Conservation (phyloP, 169 alveolate species). For the Cystoisospora suis region DNA sequence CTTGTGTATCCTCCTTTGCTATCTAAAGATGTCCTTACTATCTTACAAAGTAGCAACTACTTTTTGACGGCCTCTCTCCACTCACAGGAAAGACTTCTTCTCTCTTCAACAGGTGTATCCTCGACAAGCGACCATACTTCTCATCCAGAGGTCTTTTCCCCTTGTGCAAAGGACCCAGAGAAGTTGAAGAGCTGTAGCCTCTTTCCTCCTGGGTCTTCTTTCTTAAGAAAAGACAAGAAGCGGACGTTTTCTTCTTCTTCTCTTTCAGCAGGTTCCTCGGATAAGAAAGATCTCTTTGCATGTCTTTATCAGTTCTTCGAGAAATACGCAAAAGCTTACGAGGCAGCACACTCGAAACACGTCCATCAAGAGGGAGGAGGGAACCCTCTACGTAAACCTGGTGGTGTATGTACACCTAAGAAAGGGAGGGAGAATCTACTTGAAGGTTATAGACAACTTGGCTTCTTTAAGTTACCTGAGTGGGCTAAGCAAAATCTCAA, state of each 20-base stretch:
- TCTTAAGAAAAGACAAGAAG: no score
- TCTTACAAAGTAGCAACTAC: not conserved
- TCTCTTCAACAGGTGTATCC: no score
- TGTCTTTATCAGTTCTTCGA: not conserved
- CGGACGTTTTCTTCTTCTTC: not conserved
- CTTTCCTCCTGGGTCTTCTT: no score
- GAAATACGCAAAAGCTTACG: not conserved
- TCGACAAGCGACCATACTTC: no score
- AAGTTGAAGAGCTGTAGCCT: not conserved
- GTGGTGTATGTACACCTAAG: not conserved
- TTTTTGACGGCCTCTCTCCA: not conserved
- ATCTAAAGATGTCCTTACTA: not conserved
- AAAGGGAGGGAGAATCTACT: not conserved
- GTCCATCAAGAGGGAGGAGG: not conserved
- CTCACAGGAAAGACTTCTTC: no score
- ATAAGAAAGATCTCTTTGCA: not conserved
- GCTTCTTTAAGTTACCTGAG: no score
- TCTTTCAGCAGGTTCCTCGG: not conserved
- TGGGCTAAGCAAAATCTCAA: not conserved
- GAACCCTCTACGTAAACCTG: not conserved
- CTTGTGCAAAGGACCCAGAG: not conserved
- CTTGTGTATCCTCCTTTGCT: not conserved
- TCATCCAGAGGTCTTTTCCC: not conserved
- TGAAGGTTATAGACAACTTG: no score
- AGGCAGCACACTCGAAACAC: not conserved